These are phyloP conservation scores for Penicillium sp. DNA, from an alignment of 2,329 filamentous ascomycete species.

Conservation along the genomic window DNA sequence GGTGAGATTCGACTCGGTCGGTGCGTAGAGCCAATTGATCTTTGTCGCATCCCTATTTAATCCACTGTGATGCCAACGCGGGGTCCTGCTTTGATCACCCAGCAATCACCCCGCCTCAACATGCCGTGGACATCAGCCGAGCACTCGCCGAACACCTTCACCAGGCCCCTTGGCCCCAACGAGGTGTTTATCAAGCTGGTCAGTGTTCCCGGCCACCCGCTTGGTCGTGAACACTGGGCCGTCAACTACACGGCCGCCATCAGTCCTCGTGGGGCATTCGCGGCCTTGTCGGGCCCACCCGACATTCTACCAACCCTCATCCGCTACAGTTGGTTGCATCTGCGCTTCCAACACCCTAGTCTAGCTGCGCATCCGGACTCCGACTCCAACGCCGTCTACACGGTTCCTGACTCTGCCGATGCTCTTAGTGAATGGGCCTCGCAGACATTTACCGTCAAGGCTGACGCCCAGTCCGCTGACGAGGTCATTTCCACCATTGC, in stretches of 20 bases:
- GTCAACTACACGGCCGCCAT: slow-evolving; percentile 25
- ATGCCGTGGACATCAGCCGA: neutral
- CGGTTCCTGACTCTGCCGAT: slow-evolving; percentile 2
- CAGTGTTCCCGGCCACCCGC: slow-evolving; percentile 24
- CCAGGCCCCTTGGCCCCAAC: slow-evolving; percentile 12
- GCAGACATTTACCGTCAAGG: slow-evolving; percentile 15
- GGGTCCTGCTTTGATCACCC: neutral
- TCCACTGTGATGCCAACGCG: neutral
- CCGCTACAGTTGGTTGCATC: slow-evolving; percentile 13
- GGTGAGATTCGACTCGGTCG: too few species aligned
- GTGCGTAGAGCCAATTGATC: neutral
- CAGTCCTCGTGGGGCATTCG: slow-evolving; percentile 4
- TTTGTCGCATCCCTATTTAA: neutral
- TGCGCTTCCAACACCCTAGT: slow-evolving; percentile 22
- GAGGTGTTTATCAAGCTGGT: slow-evolving; percentile 33
- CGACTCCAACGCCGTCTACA: slow-evolving; percentile 9
- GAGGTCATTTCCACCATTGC: slow-evolving; percentile 10
- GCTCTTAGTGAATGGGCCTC: slow-evolving; percentile 13
- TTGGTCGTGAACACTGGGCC: slow-evolving; percentile 36
- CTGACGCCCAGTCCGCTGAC: slow-evolving; percentile 1
- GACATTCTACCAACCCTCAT: slow-evolving; percentile 5
- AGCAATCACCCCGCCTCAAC: neutral
- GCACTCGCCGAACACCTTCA: slow-evolving; percentile 7
- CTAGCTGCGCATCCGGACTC: slow-evolving; percentile 12
- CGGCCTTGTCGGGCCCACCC: neutral